Conservation (phyloP, 148 eudicot genomes). For the Camellia granthamiana region DNA sequence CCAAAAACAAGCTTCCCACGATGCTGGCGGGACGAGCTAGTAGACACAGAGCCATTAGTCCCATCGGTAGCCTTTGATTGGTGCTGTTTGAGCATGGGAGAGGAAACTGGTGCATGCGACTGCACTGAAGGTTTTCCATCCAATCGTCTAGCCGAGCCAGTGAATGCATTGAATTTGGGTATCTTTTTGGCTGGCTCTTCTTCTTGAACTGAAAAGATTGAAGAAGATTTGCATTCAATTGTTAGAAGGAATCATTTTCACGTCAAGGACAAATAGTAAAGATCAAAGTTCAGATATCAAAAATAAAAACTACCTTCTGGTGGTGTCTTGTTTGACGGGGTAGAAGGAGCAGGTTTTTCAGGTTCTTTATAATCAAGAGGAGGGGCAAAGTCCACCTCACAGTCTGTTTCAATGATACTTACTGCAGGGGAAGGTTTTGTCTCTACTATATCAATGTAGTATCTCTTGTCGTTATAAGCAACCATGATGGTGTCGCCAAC, state of each 20-base stretch:
- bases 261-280: not conserved
- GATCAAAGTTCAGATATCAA: not conserved
- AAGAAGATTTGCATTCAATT: not conserved
- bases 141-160: slow-evolving; percentile 23
- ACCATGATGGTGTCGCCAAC: slow-evolving; percentile 34
- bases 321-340: not conserved
- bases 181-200: slow-evolving; percentile 18
- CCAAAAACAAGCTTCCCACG: slow-evolving; percentile 30
- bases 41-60: slow-evolving; percentile 5
- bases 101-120: slow-evolving; percentile 7
- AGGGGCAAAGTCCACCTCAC: slow-evolving; percentile 34
- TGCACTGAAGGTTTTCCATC: slow-evolving; percentile 22
- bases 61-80: slow-evolving; percentile 11
- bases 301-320: slow-evolving; percentile 17
- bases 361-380: slow-evolving; percentile 36
- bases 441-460: slow-evolving; percentile 31
- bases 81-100: slow-evolving; percentile 20
- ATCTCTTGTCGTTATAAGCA: slow-evolving; percentile 24
- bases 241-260: not conserved
- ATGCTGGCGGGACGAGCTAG: slow-evolving; percentile 17
- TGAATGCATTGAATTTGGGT: slow-evolving; percentile 22
- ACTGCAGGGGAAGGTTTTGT: slow-evolving; percentile 26
- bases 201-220: slow-evolving; percentile 18
- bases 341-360: slow-evolving; percentile 16
- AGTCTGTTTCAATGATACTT: slow-evolving; percentile 33